Evolutionary conservation across 176 grass and related monocot species (phyloP).

Genomic region (Triticum monococcum): DNA sequence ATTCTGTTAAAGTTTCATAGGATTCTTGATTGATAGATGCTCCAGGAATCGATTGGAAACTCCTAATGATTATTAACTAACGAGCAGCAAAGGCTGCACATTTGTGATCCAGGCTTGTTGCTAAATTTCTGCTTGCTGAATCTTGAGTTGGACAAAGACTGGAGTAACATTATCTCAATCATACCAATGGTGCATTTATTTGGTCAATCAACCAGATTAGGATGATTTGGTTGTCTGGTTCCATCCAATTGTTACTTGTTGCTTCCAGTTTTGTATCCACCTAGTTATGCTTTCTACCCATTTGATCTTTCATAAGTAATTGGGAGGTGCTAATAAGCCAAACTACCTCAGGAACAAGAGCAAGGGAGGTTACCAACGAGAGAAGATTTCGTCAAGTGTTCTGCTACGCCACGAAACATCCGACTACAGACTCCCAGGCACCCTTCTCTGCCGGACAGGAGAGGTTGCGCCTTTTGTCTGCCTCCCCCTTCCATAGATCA

Average conservation of each 20-base stretch:
- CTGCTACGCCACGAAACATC: conserved; percentile 38
- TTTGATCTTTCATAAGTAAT: conserved; percentile 12
- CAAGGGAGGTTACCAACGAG: conserved; percentile 30
- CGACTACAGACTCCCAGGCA: conserved; percentile 43
- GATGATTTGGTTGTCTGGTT: conserved; percentile 8
- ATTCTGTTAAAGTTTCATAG: neutral
- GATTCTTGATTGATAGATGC: neutral
- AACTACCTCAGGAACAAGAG: conserved; percentile 37
- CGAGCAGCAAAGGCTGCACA: neutral
- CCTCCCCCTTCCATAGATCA: neutral
- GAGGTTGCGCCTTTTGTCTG: conserved; percentile 31
- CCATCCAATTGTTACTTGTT: neutral
- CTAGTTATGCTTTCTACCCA: conserved; percentile 10
- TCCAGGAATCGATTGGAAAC: conserved; percentile 2
- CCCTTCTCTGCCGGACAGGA: conserved; percentile 36
- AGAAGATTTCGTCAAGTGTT: conserved; percentile 41
- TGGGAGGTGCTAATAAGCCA: neutral
- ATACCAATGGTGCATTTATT: neutral
- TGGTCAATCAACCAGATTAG: conserved; percentile 4
- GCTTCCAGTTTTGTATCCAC: neutral
- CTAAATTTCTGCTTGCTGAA: neutral
- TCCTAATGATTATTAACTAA: neutral
- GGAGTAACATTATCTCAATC: neutral
- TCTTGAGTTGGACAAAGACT: neutral
- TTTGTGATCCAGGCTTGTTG: conserved; percentile 21